phyloP scores from a whole-genome alignment of 179 eudicot genomes.

The Kewa caespitosa region DNA sequence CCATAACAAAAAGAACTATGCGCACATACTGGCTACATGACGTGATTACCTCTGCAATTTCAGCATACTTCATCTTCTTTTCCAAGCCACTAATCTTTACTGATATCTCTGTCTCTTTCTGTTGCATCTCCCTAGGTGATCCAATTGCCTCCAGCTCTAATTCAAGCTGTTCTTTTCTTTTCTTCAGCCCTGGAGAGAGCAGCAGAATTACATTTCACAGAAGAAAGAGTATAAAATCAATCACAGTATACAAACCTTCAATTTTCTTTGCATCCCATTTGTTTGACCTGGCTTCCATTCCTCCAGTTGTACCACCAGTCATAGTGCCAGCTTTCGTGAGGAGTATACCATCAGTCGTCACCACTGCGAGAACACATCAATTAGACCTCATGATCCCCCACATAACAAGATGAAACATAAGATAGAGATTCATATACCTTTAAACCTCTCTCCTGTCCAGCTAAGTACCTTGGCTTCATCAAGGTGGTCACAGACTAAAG shows the following conservation, averaged over 20 bases:
- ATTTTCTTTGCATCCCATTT: conserved; percentile 96
- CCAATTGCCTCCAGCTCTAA: conserved; percentile 78
- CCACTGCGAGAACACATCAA: conserved; percentile 47
- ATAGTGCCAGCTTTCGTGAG: conserved; percentile 95
- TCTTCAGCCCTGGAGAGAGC: conserved; percentile 61
- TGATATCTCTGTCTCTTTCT: conserved; percentile 87
- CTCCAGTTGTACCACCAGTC: conserved; percentile 99
- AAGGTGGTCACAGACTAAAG: conserved; percentile 90
- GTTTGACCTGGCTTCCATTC: conserved; percentile 97
- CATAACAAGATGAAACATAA: not conserved
- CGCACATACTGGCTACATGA: not conserved
- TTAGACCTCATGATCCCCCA: conserved; percentile 16
- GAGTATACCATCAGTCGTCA: conserved; percentile 87
- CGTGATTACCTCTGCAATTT: conserved; percentile 74
- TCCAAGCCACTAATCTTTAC: conserved; percentile 95
- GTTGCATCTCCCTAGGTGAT: conserved; percentile 92
- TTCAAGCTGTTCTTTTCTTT: conserved; percentile 73
- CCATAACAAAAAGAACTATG: not conserved
- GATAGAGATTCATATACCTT: conserved; percentile 51
- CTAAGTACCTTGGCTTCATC: conserved; percentile 91
- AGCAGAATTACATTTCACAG: conserved; percentile 15
- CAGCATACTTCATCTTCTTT: conserved; percentile 93
- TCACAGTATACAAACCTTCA: conserved; percentile 57
- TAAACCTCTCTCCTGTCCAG: conserved; percentile 88
- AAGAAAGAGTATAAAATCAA: conserved; percentile 15